These are phyloP conservation scores for Sporisorium sorghi DNA, from an alignment of 1,284 basidiomycete genomes.

Conservation along the genomic window DNA sequence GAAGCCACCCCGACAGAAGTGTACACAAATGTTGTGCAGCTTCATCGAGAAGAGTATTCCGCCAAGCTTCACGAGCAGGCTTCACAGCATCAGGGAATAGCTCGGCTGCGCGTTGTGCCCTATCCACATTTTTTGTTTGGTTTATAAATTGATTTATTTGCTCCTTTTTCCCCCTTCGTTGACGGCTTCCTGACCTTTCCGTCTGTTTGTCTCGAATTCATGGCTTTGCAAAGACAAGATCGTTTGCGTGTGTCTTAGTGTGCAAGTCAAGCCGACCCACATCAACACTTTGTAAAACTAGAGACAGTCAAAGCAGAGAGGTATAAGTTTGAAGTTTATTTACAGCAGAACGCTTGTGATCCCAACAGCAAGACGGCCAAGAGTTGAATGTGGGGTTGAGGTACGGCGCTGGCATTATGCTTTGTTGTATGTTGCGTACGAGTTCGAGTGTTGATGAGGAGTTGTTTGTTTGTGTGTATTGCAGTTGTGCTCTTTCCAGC, in stretches of 20 bases:
- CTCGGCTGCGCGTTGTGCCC: background rate
- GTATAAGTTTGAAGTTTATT: background rate
- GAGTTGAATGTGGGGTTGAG: background rate
- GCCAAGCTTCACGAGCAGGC: background rate
- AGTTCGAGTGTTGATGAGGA: background rate
- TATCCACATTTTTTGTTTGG: background rate
- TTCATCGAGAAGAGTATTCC: background rate
- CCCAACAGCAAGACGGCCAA: background rate
- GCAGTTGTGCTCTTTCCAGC: slow-evolving; percentile 13
- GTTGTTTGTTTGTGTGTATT: background rate
- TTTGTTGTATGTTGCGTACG: slow-evolving; percentile 3
- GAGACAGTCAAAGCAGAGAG: background rate
- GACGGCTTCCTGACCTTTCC: no score
- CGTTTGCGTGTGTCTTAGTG: no score
- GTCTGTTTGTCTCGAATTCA: no score
- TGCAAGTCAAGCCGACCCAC: no score
- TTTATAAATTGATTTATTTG: no score
- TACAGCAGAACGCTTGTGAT: background rate
- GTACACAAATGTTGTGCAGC: no score
- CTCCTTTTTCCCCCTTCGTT: no score
- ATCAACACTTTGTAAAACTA: no score
- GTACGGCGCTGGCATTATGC: background rate
- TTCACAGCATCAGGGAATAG: background rate
- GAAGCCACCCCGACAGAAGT: no score
- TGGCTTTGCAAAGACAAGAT: no score